Evolutionary conservation across 106 monocot species (phyloP).

Genomic region (Allium fistulosum): DNA sequence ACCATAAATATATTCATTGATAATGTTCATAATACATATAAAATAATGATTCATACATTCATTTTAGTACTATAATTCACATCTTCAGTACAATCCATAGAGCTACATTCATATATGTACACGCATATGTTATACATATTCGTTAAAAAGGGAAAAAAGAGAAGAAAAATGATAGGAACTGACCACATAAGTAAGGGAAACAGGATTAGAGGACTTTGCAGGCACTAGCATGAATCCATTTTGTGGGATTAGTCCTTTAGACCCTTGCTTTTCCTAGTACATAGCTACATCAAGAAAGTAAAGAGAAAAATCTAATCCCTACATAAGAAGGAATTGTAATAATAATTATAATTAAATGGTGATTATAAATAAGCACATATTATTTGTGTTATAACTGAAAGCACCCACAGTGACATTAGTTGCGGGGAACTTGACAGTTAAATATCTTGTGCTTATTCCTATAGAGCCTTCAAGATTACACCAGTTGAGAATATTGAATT

Average conservation of each 20-base stretch:
- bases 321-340: neutral
- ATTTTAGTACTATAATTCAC: too few species aligned
- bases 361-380: neutral
- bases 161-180: neutral
- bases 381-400: neutral
- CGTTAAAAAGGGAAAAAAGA: too few species aligned
- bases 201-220: slow-evolving; percentile 60
- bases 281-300: slow-evolving; percentile 76
- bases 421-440: slow-evolving; percentile 55
- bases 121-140: too few species aligned
- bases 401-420: slow-evolving; percentile 51
- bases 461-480: slow-evolving; percentile 25
- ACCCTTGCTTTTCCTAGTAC: slow-evolving; percentile 43
- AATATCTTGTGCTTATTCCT: slow-evolving; percentile 68
- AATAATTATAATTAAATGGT: neutral
- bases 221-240: slow-evolving; percentile 84
- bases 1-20: too few species aligned
- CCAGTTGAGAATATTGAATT: too few species aligned
- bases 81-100: slow-evolving; percentile 34
- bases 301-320: slow-evolving; percentile 81
- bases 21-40: too few species aligned
- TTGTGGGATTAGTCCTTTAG: slow-evolving; percentile 22
- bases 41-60: too few species aligned
- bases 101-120: slow-evolving; percentile 22
- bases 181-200: slow-evolving; percentile 83